phyloP scores from a whole-genome alignment of 129 eudicot genomes.

The Solidago caesia region DNA sequence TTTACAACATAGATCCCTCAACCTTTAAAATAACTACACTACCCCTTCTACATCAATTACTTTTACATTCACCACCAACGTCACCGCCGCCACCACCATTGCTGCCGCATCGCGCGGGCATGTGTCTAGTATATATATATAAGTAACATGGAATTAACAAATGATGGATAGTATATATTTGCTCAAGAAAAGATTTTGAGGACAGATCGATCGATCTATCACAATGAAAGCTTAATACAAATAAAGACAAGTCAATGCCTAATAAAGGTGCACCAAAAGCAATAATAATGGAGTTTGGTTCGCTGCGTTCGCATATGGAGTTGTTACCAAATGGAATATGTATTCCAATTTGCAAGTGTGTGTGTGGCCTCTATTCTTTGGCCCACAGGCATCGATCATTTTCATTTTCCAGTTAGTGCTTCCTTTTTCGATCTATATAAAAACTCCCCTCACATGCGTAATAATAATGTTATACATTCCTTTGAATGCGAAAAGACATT shows the following conservation, averaged over 20 bases:
- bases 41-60: too few species aligned
- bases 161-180: not conserved
- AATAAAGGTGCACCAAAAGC: constrained; percentile 14
- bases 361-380: constrained; percentile 19
- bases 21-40: too few species aligned
- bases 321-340: constrained; percentile 17
- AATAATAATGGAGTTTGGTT: not conserved
- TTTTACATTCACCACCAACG: too few species aligned
- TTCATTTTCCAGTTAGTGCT: constrained; percentile 23
- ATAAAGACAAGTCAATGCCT: constrained; percentile 25
- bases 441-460: not conserved
- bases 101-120: too few species aligned
- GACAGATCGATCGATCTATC: not conserved
- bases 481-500: too few species aligned
- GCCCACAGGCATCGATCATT: constrained; percentile 16
- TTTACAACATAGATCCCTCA: too few species aligned
- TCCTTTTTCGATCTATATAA: not conserved
- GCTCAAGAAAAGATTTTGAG: not conserved
- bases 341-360: constrained; percentile 18
- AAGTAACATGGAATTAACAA: not conserved
- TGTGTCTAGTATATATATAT: not conserved
- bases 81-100: too few species aligned
- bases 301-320: constrained; percentile 10
- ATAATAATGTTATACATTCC: too few species aligned
- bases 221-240: constrained; percentile 6